A percentile compares a stretch with the other conserved stretches of the same genome.
phyloP scores from a whole-genome alignment of 2,329 filamentous ascomycete species.

The Juglanconis oblonga region DNA sequence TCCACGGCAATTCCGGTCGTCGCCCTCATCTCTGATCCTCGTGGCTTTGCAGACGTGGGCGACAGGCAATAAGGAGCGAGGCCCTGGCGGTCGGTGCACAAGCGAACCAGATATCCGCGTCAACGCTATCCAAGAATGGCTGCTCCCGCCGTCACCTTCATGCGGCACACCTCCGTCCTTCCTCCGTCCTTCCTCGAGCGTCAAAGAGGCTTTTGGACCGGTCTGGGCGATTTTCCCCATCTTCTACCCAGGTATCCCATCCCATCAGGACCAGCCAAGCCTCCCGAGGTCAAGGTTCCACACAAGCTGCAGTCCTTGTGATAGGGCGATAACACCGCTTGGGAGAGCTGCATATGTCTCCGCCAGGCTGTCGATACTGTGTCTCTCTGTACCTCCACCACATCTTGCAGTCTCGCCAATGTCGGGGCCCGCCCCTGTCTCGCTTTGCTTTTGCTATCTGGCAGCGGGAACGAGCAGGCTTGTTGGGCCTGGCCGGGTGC shows the following conservation, averaged over 20 bases:
- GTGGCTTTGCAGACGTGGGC: not conserved
- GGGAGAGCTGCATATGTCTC: not conserved
- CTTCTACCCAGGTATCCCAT: not conserved
- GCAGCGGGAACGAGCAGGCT: not conserved
- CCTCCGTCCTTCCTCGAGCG: not conserved
- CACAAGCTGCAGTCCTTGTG: not conserved
- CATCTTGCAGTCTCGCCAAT: constrained; percentile 2
- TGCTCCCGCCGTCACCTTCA: not conserved
- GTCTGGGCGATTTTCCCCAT: not conserved
- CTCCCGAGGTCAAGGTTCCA: too few relatives aligned
- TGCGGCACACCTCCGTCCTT: not conserved
- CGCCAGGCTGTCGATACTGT: not conserved
- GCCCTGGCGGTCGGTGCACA: not conserved
- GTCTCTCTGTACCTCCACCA: too few relatives aligned
- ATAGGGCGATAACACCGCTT: constrained; percentile 6
- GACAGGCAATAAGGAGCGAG: not conserved
- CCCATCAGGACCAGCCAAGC: constrained; percentile 5
- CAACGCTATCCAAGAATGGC: not conserved
- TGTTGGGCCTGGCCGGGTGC: not conserved
- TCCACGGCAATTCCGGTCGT: not conserved
- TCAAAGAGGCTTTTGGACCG: not conserved
- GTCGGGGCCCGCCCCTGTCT: not conserved
- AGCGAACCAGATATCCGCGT: not conserved
- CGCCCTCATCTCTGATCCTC: not conserved
- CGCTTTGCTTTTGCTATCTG: not conserved